Evolutionary conservation across 2,329 filamentous ascomycete species (phyloP), one percentile per base, ranked within the genome.

Genomic region (Botrytis elliptica): DNA sequence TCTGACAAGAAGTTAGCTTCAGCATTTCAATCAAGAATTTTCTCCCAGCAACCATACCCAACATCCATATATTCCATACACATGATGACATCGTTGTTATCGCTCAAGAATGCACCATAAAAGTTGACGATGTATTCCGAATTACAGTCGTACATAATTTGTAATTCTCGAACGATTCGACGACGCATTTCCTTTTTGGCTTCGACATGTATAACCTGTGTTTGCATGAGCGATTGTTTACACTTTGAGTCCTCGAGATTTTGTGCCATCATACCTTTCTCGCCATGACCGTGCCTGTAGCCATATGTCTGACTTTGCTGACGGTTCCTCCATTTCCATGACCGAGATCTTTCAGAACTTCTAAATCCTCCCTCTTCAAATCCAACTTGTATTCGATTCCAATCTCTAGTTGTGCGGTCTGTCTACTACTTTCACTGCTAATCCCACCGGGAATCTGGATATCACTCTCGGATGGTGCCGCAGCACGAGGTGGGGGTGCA

Each of bases 11-110:
- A 60, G 77, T 82, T 76, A 83, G 79, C 38, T 52, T n/a, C 46
- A 36, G n/a, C 57, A 33, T n/a, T 55, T 22, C n/a, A n/a, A 44
- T 25, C 46, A 29, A 22, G 7, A n/a, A 10, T 33, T 36, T 18
- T 63, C 44, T 44, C n/a, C 18, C n/a, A 20, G 20, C 25, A 25
- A 65, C 85, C 93, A 84, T 88, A 98, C 96, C 96, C 96, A 82
- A 95, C 94, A 84, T 99, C 96, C 94, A 97, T 97, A 82, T 99
- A 98, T 83, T 99, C 96, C 96, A 99, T 99, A 83, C 96, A 99
- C 91, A 99, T 95, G 79, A 98, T 97, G 74, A 99, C 97, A 84
- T 99, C 96, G 81, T 97, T 95, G 75, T 94, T 94, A 81, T 97
- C 93, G 82, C 97, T 98, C 81, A 98, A 89, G 81, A 98, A 99